These are phyloP conservation scores for Magnolia kwangsiensis DNA, from an alignment of 164 flowering plant genomes.

Conservation along the genomic window DNA sequence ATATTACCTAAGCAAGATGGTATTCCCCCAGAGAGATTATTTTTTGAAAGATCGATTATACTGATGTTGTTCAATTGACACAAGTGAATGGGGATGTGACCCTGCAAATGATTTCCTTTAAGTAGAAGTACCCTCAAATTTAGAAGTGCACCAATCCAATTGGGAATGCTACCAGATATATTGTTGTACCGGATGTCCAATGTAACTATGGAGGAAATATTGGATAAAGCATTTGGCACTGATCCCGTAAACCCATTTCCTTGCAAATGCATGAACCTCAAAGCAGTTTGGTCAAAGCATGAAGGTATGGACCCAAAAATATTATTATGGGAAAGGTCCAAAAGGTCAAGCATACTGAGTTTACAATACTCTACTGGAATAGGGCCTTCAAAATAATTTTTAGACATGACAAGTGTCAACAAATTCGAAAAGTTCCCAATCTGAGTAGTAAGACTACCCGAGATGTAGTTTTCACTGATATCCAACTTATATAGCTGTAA, in stretches of 20 bases:
- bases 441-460: constrained; percentile 4
- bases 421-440: neutral
- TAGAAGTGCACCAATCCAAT: neutral
- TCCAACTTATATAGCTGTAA: neutral
- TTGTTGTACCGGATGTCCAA: constrained; percentile 8
- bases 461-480: constrained; percentile 1
- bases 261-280: constrained; percentile 1
- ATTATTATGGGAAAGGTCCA: constrained; percentile 5
- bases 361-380: constrained; percentile 3
- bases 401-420: too few species aligned
- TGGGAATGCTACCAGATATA: constrained; percentile 20
- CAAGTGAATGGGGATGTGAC: constrained; percentile 9
- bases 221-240: neutral
- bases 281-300: constrained; percentile 2
- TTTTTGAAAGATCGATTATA: constrained; percentile 17
- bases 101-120: constrained; percentile 11
- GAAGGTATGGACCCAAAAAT: constrained; percentile 4
- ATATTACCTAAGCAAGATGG: constrained; percentile 9
- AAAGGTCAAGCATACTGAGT: neutral
- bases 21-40: constrained; percentile 13
- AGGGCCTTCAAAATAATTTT: constrained; percentile 6
- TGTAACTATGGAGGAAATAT: neutral
- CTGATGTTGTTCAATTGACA: constrained; percentile 7
- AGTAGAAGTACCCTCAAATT: neutral
- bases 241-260: constrained; percentile 9